Evolutionary conservation across 768 basidiomycete genomes (phyloP), one percentile per base, ranked within the genome.

Genomic region (Chiua virens): DNA sequence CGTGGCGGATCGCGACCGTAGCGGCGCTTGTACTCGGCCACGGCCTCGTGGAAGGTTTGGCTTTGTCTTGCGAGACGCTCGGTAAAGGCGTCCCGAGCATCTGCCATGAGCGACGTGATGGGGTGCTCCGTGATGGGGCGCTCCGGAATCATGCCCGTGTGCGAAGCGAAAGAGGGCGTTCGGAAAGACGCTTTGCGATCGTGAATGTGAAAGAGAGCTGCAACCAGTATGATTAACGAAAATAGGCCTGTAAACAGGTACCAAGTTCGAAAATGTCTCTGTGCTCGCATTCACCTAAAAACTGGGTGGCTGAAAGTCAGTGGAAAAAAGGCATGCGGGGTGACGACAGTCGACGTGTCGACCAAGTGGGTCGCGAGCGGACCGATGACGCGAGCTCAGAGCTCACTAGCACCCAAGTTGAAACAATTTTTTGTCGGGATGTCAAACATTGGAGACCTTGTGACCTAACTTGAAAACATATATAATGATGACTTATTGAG

Each of bases 1-100:
- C 78, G 81, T 0, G 97, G 96, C 5, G 97, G 97, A 35, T 82
- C 71, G 30, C 89, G 80, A 10, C 75, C 74, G 68, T 96, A 94
- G 52, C 94, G 77, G 48, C 79, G 72, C 56, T 74, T 81, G 71
- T 99, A 99, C 67, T 96, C 92, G 10, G 69, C 68, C 0, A 92
- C 90, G 1, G 95, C 96, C 25, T 82, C 81, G 35, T 73, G 73
- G 34, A 98, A 75, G 1, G 90, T 87, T 59, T 79, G 82, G 67
- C 90, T 93, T 73, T 98, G 97, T 43, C 76, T 74, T 2, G 73
- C 74, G 23, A 98, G 71, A 60, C 87, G 79, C 30, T 72, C 67
- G 35, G 81, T 77, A 68, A 85, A 98, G 46, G 78, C 77, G 18
- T 65, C 67, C 65, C 92, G 90, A 1, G 93, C 97, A 2, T 91